Base-by-base conservation (phyloP, 75 land plant species). In the Larix kaempferi region DNA sequence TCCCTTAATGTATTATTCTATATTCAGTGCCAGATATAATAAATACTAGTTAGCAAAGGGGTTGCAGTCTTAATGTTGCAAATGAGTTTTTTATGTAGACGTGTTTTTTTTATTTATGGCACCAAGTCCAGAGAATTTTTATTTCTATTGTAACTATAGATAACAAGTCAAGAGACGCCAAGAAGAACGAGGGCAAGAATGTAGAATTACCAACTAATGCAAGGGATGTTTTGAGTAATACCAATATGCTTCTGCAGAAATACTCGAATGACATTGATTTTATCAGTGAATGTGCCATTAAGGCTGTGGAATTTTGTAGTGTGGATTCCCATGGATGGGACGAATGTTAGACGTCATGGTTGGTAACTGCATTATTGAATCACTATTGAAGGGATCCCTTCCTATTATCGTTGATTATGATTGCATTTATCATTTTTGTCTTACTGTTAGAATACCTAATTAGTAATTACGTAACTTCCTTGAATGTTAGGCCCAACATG, bases 251-350 rank as follows among this genome's bases (percentile, higher is more conserved):
- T 66, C 39, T 35, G 15, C 5, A 16, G 21, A 66, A 66, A 41
- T 66, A 66, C 71, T 66, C 33, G 71, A 66, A 66, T 66, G 39
- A 35, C 71, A 35, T 66, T 33, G 71, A 66, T 37, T 66, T 39
- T 19, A 35, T 66, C 41, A 33, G 27, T 6, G 44, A 35, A 15
- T 66, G 71, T 66, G 71, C 1, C 10, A 66, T 15, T 8, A 66
- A 66, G 71, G 37, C 21, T 35, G 27, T 66, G 16, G 71, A 66
- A 66, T 17, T 35, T 14, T 37, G 39, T 41, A 66, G 44, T 29
- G 71, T 41, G 35, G 71, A 66, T 19, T 41, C 71, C n/a, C 19
- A 33, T 66, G 71, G 71, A 66, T 66, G 71, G 71, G 71, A 17
- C 33, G 44, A 41, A 66, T 66, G 71, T 17, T 66, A 66, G 21